Evolutionary conservation across 257 asterid species (phyloP).

Genomic region (Primulina tabacum): DNA sequence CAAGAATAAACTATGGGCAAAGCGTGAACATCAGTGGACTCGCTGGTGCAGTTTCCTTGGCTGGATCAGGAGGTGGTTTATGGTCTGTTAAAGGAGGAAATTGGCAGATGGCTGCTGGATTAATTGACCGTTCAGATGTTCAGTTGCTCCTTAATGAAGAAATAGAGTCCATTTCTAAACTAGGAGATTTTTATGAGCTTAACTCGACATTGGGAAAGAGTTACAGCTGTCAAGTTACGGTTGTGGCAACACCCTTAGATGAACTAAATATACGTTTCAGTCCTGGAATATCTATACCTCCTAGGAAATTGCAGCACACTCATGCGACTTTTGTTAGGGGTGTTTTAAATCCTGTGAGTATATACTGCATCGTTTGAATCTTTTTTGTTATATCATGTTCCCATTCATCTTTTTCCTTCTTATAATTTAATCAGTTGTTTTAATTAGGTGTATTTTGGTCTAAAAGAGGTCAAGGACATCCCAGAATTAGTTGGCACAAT

Average conservation of each 20-base stretch:
- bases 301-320: constrained; percentile 86
- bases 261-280: constrained; percentile 62
- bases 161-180: constrained; percentile 65
- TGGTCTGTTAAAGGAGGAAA: constrained; percentile 95
- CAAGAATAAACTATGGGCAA: constrained; percentile 94
- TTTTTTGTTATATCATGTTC: background rate
- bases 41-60: constrained; percentile 96
- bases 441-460: constrained; percentile 71
- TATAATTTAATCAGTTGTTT: constrained; percentile 23
- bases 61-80: constrained; percentile 84
- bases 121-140: constrained; percentile 67
- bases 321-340: constrained; percentile 87
- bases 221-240: constrained; percentile 67
- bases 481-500: constrained; percentile 88
- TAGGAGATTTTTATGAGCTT: constrained; percentile 63
- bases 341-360: constrained; percentile 81
- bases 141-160: constrained; percentile 75
- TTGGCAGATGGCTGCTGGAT: constrained; percentile 94
- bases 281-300: constrained; percentile 76
- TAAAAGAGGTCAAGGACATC: constrained; percentile 55
- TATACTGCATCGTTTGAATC: constrained; percentile 1
- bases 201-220: constrained; percentile 72
- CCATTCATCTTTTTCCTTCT: constrained; percentile 1
- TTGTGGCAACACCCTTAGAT: constrained; percentile 94
- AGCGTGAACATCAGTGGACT: constrained; percentile 88